These are phyloP conservation scores for Dryas octopetala DNA, from an alignment of 306 rosid genomes.

Conservation along the genomic window DNA sequence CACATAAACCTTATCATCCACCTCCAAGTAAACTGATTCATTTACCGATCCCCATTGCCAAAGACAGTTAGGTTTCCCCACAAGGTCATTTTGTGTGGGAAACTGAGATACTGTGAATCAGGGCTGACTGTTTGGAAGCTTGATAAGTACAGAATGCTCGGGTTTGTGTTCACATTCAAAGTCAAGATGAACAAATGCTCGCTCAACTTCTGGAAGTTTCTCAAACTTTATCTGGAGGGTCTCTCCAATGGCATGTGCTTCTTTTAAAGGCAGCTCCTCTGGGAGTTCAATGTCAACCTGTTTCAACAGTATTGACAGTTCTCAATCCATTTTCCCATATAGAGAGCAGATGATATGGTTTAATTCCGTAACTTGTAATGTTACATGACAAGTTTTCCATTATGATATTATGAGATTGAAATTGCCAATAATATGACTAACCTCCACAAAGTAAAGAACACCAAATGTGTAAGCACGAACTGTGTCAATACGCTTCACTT, in stretches of 20 bases:
- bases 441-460: slow-evolving; percentile 96
- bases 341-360: neutral
- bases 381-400: neutral
- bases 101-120: slow-evolving; percentile 16
- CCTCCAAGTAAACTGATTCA: neutral
- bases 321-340: neutral
- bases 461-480: slow-evolving; percentile 98
- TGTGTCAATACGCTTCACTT: slow-evolving; percentile 78
- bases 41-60: neutral
- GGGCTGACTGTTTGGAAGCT: slow-evolving; percentile 60
- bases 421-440: slow-evolving; percentile 22
- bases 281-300: slow-evolving; percentile 96
- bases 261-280: slow-evolving; percentile 76
- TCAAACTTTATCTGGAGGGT: slow-evolving; percentile 67
- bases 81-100: neutral
- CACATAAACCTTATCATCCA: neutral
- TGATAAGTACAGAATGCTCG: slow-evolving; percentile 74
- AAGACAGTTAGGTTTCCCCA: neutral
- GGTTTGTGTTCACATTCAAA: slow-evolving; percentile 97
- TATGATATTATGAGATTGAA: neutral
- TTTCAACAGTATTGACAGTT: slow-evolving; percentile 6
- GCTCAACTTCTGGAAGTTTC: slow-evolving; percentile 79
- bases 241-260: slow-evolving; percentile 83
- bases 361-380: neutral
- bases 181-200: slow-evolving; percentile 93